Percentiles rank a stretch among this genome's conserved stretches.
These are phyloP conservation scores for Friedmanniomyces endolithicus DNA, from an alignment of 495 filamentous ascomycete genomes.

Conservation along the genomic window DNA sequence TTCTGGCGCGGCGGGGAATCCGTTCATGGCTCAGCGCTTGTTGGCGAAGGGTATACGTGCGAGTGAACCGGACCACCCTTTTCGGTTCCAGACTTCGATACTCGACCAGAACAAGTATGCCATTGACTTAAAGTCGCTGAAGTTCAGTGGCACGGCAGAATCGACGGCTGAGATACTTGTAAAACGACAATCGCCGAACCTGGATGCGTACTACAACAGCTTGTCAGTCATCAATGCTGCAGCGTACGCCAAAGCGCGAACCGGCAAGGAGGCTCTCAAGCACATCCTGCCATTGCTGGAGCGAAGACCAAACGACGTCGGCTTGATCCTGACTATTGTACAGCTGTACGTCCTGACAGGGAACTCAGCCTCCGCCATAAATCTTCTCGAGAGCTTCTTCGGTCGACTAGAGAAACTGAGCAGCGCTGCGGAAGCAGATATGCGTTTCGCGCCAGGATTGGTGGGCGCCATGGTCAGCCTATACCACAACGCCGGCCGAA, in stretches of 20 bases:
- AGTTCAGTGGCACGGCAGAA: slow-evolving; percentile 57
- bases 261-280: slow-evolving; percentile 58
- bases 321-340: slow-evolving; percentile 67
- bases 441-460: slow-evolving; percentile 75
- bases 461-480: slow-evolving; percentile 72
- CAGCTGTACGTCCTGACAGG: slow-evolving; percentile 68
- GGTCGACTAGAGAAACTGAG: slow-evolving; percentile 56
- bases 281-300: slow-evolving; percentile 62
- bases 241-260: slow-evolving; percentile 51
- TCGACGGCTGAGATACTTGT: slow-evolving; percentile 50
- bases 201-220: slow-evolving; percentile 45
- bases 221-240: slow-evolving; percentile 72
- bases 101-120: slow-evolving; percentile 57
- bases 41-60: slow-evolving; percentile 32
- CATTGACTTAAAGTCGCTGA: slow-evolving; percentile 64
- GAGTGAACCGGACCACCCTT: slow-evolving; percentile 50
- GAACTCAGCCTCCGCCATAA: slow-evolving; percentile 65
- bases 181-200: slow-evolving; percentile 41
- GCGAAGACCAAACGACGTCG: slow-evolving; percentile 67
- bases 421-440: slow-evolving; percentile 46
- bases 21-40: slow-evolving; percentile 60
- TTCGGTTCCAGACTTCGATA: slow-evolving; percentile 60
- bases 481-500: slow-evolving; percentile 69
- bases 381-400: slow-evolving; percentile 61
- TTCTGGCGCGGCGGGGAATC: slow-evolving; percentile 50